phyloP scores from a whole-genome alignment of 2,329 filamentous ascomycete genomes.

The Mariannaea sp. region DNA sequence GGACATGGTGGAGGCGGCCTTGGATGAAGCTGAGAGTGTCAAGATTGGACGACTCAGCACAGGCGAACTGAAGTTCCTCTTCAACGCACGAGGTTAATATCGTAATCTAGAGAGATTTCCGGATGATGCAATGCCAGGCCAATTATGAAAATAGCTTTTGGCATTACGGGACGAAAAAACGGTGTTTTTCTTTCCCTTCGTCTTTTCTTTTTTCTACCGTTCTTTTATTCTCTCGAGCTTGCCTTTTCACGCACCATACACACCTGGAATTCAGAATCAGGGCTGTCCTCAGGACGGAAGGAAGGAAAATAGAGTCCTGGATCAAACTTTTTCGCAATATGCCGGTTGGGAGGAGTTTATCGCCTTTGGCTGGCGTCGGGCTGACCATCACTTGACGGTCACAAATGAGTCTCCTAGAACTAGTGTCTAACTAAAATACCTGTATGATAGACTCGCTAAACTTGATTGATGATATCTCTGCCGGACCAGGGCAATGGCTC shows the following conservation, averaged over 20 bases:
- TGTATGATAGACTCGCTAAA: no score
- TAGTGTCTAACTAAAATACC: no score
- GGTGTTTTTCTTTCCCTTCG: no score
- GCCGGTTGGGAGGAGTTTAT: background rate
- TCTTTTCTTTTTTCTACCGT: no score
- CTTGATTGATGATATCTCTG: no score
- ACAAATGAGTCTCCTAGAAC: background rate
- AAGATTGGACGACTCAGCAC: slow-evolving; percentile 68
- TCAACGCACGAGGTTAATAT: slow-evolving; percentile 46
- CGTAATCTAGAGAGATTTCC: no score
- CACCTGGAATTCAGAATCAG: background rate
- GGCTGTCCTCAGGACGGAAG: no score
- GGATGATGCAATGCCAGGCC: no score
- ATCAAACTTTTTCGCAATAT: background rate
- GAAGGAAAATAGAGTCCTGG: slow-evolving; percentile 7
- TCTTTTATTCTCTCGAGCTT: no score
- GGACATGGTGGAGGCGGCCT: slow-evolving; percentile 73
- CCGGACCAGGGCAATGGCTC: no score
- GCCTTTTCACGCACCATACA: background rate
- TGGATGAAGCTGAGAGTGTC: slow-evolving; percentile 75
- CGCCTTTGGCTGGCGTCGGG: slow-evolving; percentile 5
- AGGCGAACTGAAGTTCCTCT: slow-evolving; percentile 72
- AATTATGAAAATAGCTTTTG: background rate
- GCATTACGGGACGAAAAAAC: no score
- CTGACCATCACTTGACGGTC: background rate